Evolutionary conservation across 169 alveolate species (phyloP).

Genomic region (Blepharisma undulans): DNA sequence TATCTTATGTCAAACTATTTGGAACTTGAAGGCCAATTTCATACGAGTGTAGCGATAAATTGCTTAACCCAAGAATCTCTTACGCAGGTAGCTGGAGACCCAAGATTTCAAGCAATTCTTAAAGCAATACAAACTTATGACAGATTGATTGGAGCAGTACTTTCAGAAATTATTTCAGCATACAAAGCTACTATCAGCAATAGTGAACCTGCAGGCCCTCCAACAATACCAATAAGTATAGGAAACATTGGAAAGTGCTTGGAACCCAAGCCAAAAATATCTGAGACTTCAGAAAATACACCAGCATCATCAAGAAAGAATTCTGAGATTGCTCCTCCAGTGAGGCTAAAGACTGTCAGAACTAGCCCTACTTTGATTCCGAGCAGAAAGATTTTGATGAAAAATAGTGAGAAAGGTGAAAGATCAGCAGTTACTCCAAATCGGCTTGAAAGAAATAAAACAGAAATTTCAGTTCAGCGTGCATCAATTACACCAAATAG

Average conservation of each 20-base stretch:
- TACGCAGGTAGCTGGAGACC: not conserved
- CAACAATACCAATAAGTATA: not conserved
- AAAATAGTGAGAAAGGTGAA: not conserved
- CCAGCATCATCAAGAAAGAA: not conserved
- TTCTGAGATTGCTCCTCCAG: not conserved
- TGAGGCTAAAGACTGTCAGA: not conserved
- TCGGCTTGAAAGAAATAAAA: not conserved
- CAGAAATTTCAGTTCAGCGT: not conserved
- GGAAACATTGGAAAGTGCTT: not conserved
- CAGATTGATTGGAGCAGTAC: slow-evolving; percentile 3
- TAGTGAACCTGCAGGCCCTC: not conserved
- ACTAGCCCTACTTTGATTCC: not conserved
- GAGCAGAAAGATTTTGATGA: not conserved
- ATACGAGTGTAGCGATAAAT: not conserved
- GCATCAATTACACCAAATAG: not conserved
- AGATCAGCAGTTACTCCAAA: not conserved
- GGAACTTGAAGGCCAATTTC: slow-evolving; percentile 25
- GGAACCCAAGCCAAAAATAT: not conserved
- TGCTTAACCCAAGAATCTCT: slow-evolving; percentile 5
- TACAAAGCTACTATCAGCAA: not conserved
- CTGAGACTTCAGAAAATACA: not conserved
- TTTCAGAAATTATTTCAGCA: slow-evolving; percentile 15
- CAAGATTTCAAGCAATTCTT: slow-evolving; percentile 18
- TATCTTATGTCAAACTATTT: slow-evolving; percentile 3
- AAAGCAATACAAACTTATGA: not conserved